Evolutionary conservation across 2,329 filamentous ascomycete species (phyloP), one percentile per base, ranked within the genome.

Genomic region (Claviceps pazoutovae): DNA sequence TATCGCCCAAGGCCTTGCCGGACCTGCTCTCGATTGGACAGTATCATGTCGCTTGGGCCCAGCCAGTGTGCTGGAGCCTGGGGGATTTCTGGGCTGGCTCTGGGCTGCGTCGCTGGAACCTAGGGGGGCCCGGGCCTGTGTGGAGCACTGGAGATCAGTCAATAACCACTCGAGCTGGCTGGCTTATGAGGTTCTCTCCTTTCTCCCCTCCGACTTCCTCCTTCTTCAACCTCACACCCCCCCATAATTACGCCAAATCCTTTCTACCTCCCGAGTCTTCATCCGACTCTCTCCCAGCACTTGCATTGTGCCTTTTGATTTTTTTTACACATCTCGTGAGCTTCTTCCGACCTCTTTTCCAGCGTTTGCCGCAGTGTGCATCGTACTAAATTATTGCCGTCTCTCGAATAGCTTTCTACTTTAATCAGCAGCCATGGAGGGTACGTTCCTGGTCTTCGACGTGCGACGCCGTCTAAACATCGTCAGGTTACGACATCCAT

Each of bases 401-500:
- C 58, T 55, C 45, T 55, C 43, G 16, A 54, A 53, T 59, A 66
- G 62, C 59, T 61, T 64, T 61, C 62, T 60, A 61, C 60, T 56
- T 61, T 65, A 72, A 75, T 70, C 71, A 67, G 67, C 68, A 72
- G 73, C 68, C 67, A 79, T 79, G 76, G 76, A 75, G 71, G 73
- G 73, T 75, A 73, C 62, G 71, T 68, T 57, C 56, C 53, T 54
- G 44, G 34, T 3, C 36, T 26, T 49, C 19, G 45, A 51, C 19
- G 39, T 47, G 48, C 53, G 30, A 36, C 45, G 16, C 13, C 17
- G 30, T 19, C 23, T n/a, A 49, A 43, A 26, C 51, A 53, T 49
- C 36, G 21, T 19, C 13, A 37, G 23, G 34, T 11, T 2, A 6
- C 11, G 17, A 9, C 23, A 17, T 42, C 14, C 19, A 19, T 39